Conservation (phyloP, 176 grass and related monocot species). For the Rhynchospora tenuis region DNA sequence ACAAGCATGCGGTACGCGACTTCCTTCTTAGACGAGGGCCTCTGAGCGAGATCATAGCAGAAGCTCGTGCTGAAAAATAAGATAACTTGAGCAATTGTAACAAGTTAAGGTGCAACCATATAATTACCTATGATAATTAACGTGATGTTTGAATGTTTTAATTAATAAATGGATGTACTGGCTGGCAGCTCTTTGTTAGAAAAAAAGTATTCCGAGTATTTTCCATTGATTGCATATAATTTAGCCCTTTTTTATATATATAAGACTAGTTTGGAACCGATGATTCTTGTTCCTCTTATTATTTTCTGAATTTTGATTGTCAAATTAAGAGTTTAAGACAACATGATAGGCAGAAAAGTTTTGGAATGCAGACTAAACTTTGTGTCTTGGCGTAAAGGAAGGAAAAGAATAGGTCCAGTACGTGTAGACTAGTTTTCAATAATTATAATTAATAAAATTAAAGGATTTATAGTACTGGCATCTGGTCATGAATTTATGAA, state of each 20-base stretch:
- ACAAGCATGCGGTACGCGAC: not conserved
- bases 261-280: not conserved
- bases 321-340: not conserved
- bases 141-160: not conserved
- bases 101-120: too few relatives aligned
- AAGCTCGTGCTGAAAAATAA: not conserved
- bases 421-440: not conserved
- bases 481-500: not conserved
- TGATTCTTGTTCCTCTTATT: not conserved
- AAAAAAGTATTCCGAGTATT: not conserved
- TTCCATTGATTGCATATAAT: not conserved
- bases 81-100: not conserved
- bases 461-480: not conserved
- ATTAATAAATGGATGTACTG: not conserved
- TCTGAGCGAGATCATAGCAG: conserved; percentile 3
- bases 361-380: not conserved
- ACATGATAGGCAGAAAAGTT: not conserved
- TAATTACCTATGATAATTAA: too few relatives aligned
- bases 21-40: conserved; percentile 17
- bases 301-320: not conserved
- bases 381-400: not conserved
- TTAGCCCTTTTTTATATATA: not conserved
- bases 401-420: not conserved
- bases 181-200: not conserved
- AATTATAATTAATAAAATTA: not conserved